Percentiles rank a stretch among this genome's conserved stretches.
Evolutionary conservation across 306 rosid species (phyloP).

Genomic region (Prunus mume): DNA sequence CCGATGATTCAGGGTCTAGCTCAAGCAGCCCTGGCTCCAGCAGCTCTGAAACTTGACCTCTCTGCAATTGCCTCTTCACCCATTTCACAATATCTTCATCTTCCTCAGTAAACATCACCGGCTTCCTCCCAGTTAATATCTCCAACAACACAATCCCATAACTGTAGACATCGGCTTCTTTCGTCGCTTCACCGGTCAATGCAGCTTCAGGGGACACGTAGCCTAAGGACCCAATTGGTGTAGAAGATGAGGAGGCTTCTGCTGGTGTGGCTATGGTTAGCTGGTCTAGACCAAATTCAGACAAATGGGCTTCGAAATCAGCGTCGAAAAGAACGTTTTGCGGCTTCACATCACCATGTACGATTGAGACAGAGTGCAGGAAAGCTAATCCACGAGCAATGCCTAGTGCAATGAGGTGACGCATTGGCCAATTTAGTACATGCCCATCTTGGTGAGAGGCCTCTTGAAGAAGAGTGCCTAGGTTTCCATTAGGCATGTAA

Average conservation of each 20-base stretch:
- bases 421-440: constrained; percentile 91
- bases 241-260: constrained; percentile 50
- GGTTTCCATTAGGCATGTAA: constrained; percentile 89
- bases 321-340: constrained; percentile 81
- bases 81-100: constrained; percentile 86
- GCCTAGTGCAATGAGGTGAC: constrained; percentile 82
- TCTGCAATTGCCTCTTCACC: constrained; percentile 76
- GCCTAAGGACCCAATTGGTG: constrained; percentile 65
- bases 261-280: constrained; percentile 44
- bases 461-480: constrained; percentile 76
- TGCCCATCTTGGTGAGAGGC: constrained; percentile 91
- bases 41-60: constrained; percentile 61
- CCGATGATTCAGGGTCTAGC: constrained; percentile 80
- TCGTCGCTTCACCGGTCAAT: constrained; percentile 54
- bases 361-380: constrained; percentile 58
- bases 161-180: constrained; percentile 74
- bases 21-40: constrained; percentile 84
- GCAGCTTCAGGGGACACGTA: constrained; percentile 73
- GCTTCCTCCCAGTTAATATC: constrained; percentile 72
- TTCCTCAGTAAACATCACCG: constrained; percentile 70
- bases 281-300: constrained; percentile 73
- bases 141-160: constrained; percentile 79
- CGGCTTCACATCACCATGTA: constrained; percentile 79
- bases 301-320: constrained; percentile 83
- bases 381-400: constrained; percentile 75